Evolutionary conservation across 371 early-diverging fungal genomes (phyloP).

Genomic region (Coemansia linderi): DNA sequence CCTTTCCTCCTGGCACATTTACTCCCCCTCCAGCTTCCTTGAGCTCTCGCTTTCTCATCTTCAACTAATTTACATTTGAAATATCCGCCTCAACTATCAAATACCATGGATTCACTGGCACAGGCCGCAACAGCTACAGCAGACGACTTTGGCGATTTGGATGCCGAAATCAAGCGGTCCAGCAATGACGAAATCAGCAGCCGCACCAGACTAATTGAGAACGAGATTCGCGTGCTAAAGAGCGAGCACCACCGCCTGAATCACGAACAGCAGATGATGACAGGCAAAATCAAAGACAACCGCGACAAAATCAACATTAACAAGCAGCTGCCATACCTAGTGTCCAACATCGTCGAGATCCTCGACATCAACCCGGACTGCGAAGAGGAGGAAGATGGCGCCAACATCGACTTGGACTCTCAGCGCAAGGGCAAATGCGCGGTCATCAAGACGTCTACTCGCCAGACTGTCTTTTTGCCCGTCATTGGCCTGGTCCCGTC

Average conservation of each 20-base stretch:
- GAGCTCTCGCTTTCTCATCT: not conserved
- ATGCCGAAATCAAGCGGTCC: slow-evolving; percentile 86
- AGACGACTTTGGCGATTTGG: slow-evolving; percentile 71
- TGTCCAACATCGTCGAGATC: slow-evolving; percentile 98
- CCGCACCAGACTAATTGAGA: slow-evolving; percentile 90
- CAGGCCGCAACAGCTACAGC: slow-evolving; percentile 52
- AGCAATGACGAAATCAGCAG: slow-evolving; percentile 90
- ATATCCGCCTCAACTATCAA: slow-evolving; percentile 8
- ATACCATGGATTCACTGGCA: slow-evolving; percentile 45
- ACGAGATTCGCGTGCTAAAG: slow-evolving; percentile 96
- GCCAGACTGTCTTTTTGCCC: slow-evolving; percentile 98
- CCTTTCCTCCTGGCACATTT: not conserved
- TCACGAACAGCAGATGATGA: slow-evolving; percentile 89
- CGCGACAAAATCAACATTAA: slow-evolving; percentile 99
- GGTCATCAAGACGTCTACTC: slow-evolving; percentile 95
- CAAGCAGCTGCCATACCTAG: slow-evolving; percentile 98
- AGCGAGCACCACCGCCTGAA: slow-evolving; percentile 83
- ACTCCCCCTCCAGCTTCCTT: not conserved
- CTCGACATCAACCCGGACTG: slow-evolving; percentile 91
- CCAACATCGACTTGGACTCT: slow-evolving; percentile 90
- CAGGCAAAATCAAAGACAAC: slow-evolving; percentile 97
- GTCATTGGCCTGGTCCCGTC: slow-evolving; percentile 97
- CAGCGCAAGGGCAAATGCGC: slow-evolving; percentile 96
- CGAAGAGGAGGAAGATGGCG: slow-evolving; percentile 87
- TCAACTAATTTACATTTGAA: slow-evolving; percentile 1